phyloP scores from a whole-genome alignment of 345 rosid genomes.

The Carallia brachiata region DNA sequence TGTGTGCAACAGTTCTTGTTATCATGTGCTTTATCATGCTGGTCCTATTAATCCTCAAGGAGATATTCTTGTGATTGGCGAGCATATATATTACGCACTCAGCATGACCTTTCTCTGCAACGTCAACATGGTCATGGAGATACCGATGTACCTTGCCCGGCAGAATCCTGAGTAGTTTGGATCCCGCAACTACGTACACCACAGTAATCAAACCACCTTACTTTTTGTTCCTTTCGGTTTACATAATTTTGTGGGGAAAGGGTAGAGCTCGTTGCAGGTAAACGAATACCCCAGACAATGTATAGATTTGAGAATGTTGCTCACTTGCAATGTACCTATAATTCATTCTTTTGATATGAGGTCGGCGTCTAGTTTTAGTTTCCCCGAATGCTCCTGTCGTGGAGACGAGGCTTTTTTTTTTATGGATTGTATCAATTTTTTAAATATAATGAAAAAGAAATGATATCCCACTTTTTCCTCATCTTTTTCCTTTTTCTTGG shows the following conservation, averaged over 20 bases:
- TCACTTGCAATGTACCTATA: not conserved
- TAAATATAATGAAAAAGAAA: not conserved
- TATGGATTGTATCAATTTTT: not conserved
- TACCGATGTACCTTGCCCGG: not conserved
- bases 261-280: not conserved
- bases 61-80: slow-evolving; percentile 54
- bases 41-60: slow-evolving; percentile 80
- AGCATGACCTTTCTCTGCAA: not conserved
- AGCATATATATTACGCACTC: slow-evolving; percentile 2
- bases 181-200: slow-evolving; percentile 8
- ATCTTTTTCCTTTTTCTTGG: too few species aligned
- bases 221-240: not conserved
- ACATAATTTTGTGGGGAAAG: not conserved
- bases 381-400: not conserved
- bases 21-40: slow-evolving; percentile 94
- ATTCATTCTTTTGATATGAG: slow-evolving; percentile 14
- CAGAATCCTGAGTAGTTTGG: slow-evolving; percentile 12
- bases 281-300: slow-evolving; percentile 12
- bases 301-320: slow-evolving; percentile 11
- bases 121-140: not conserved
- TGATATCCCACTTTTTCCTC: not conserved
- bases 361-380: not conserved
- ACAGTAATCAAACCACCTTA: slow-evolving; percentile 1
- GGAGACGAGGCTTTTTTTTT: too few species aligned
- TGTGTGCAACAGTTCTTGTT: slow-evolving; percentile 82